A percentile compares a stretch with the other conserved stretches of the same genome.
These are phyloP conservation scores for Hydrangea macrophylla DNA, from an alignment of 148 eudicot species.

Conservation along the genomic window DNA sequence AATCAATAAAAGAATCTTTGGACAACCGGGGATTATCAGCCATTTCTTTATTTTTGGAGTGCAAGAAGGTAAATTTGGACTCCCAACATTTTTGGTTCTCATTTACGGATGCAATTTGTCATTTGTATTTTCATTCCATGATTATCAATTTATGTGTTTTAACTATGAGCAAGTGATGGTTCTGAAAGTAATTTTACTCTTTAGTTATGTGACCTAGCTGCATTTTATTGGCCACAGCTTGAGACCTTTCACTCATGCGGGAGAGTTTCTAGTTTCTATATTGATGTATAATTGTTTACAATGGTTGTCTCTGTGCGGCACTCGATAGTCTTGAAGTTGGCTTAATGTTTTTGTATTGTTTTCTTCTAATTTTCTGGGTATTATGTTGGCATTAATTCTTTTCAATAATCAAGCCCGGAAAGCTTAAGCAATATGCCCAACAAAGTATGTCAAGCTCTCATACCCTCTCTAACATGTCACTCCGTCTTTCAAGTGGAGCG, in stretches of 20 bases:
- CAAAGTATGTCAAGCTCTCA: no score
- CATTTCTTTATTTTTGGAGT: conserved; percentile 61
- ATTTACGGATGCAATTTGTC: not conserved
- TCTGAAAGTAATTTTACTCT: not conserved
- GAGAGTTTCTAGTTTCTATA: not conserved
- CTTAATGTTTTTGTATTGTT: not conserved
- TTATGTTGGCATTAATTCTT: no score
- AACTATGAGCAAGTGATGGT: not conserved
- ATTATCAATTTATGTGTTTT: no score
- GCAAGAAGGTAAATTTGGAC: conserved; percentile 57
- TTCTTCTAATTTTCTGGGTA: not conserved
- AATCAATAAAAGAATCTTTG: conserved; percentile 71
- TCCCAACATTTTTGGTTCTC: not conserved
- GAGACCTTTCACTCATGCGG: no score
- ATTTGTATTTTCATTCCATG: no score
- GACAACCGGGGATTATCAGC: conserved; percentile 50
- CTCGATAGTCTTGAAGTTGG: not conserved
- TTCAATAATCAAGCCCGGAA: no score
- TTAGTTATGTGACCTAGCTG: not conserved
- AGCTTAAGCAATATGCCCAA: no score
- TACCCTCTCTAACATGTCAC: no score
- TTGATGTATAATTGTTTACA: not conserved
- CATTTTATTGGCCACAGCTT: no score
- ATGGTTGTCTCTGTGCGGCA: not conserved
- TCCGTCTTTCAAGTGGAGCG: no score